Base-by-base conservation (phyloP, 345 rosid species). In the Gossypium sturtianum region DNA sequence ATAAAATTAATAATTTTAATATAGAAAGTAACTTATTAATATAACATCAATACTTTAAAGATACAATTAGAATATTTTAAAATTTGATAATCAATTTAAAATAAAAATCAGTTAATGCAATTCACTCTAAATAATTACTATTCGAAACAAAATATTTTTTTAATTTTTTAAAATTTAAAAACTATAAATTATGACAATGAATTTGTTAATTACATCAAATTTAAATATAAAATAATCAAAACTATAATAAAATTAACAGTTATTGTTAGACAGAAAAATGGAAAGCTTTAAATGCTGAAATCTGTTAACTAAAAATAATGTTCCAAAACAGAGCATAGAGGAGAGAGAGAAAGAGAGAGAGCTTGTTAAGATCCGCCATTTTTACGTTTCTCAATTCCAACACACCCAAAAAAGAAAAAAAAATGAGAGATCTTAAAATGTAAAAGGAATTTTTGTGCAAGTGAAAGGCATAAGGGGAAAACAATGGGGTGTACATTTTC, bases 401-500 rank as follows among this genome's bases (percentile, higher is more conserved):
- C 51, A 19, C 48, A 11, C 49, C 16, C 23, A 23, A 23, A 34
- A 20, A 2, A 15, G 3, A 38, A 59, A 17, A 61, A 2, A 2
- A 56, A 3, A 85, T 83, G 88, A 72, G 75, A 76, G 85, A 60
- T 22, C 76, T 84, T 84, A 83, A 81, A 76, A 78, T 77, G 80
- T 76, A 58, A 27, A 17, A 12, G 2, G 12, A 45, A 1, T 19
- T 9, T 43, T 52, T 29, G 12, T 27, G 7, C 15, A 52, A 17
- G 51, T 70, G 73, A 52, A 52, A 69, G 47, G 27, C 27, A 29
- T 27, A 38, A 45, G 47, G 65, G 45, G 20, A 58, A 13, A 41
- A 76, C 76, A 68, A 89, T 91, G 98, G 97, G 98, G 15, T 96
- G 99, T 83, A 72, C 92, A 69, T 90, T 95, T 80, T 95, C 99